Conservation (phyloP, 441 rosid species). For the Erodium trifolium region DNA sequence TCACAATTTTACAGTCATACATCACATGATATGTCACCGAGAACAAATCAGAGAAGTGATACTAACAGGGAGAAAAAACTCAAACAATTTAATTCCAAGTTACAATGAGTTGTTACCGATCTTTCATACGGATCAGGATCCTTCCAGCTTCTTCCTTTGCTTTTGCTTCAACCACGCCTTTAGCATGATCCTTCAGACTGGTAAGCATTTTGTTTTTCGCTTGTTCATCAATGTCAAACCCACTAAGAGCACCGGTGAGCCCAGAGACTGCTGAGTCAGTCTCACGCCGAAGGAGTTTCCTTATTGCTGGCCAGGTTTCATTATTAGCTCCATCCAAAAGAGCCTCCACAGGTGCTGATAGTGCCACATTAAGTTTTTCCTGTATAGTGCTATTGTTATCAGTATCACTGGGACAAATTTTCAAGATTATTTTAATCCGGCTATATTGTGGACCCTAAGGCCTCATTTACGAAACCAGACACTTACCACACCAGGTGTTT, state of each 20-base stretch:
- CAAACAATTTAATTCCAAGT: conserved; percentile 13
- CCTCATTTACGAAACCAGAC: neutral
- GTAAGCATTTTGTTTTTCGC: conserved; percentile 53
- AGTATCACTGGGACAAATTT: conserved; percentile 12
- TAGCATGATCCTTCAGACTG: conserved; percentile 52
- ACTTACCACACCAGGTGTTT: too few species aligned
- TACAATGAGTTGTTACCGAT: conserved; percentile 43
- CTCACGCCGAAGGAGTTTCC: conserved; percentile 64
- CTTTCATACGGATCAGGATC: conserved; percentile 86
- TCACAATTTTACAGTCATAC: conserved; percentile 16
- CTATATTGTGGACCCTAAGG: neutral
- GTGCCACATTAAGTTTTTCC: conserved; percentile 64
- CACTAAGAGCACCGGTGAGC: conserved; percentile 54
- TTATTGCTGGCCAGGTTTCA: conserved; percentile 89
- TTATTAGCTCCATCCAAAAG: conserved; percentile 76
- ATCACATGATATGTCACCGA: neutral
- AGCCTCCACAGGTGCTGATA: conserved; percentile 90
- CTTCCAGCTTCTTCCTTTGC: conserved; percentile 89
- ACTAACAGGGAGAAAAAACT: conserved; percentile 4
- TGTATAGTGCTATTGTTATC: conserved; percentile 31
- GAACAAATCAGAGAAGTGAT: neutral
- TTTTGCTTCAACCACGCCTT: conserved; percentile 75
- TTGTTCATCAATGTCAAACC: conserved; percentile 73
- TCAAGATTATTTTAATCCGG: neutral
- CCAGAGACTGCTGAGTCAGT: conserved; percentile 63